Percentiles rank a stretch among this genome's conserved stretches.
These are phyloP conservation scores for Daldinia sp. DNA, from an alignment of 2,329 filamentous ascomycete species.

Conservation along the genomic window DNA sequence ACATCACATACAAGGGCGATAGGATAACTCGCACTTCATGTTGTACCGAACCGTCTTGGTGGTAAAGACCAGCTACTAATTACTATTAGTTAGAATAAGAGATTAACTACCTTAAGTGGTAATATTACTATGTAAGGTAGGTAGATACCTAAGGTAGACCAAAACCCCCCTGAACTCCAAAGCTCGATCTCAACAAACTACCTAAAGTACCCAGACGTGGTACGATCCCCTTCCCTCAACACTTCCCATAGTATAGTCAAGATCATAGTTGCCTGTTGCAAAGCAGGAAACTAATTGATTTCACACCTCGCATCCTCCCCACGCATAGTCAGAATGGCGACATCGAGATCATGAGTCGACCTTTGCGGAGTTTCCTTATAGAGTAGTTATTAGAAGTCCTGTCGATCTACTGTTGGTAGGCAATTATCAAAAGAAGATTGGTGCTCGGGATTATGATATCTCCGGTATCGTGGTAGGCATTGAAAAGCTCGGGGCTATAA, in stretches of 20 bases:
- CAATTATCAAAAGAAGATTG: neutral
- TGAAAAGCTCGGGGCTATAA: conserved; percentile 12
- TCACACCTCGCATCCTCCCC: neutral
- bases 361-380: neutral
- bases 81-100: no score
- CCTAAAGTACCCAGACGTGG: neutral
- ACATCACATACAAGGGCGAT: neutral
- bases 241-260: neutral
- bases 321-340: neutral
- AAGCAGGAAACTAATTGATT: neutral
- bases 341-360: neutral
- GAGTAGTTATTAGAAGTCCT: neutral
- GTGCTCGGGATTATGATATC: conserved; percentile 16
- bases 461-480: conserved; percentile 12
- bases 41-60: neutral
- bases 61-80: neutral
- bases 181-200: neutral
- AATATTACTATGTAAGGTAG: no score
- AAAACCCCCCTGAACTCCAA: neutral
- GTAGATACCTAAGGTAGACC: no score
- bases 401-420: conserved; percentile 9
- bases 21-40: neutral
- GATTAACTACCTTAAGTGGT: no score
- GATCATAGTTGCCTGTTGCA: no score
- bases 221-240: neutral